Evolutionary conservation across 2,329 filamentous ascomycete genomes (phyloP), one percentile per base, ranked within the genome.

Genomic region (Colletotrichum sp.): DNA sequence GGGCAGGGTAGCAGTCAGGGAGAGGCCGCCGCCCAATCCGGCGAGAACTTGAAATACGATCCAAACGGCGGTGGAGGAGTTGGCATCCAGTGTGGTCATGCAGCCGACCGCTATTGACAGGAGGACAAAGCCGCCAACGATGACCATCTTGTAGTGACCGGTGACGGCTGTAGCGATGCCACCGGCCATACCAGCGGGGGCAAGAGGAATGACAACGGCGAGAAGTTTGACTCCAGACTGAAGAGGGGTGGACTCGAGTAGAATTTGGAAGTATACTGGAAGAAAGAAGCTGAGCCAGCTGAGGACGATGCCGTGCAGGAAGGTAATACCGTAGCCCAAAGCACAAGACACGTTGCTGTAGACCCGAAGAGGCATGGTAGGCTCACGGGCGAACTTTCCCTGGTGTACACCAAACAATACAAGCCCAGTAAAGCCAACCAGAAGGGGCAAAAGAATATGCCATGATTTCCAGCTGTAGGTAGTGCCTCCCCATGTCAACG

Each of bases 1-100:
- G 4, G 85, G 82, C 7, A 84, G 81, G 21, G 85, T 79, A 8
- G 82, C 80, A 13, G 83, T 81, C 60, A 86, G 81, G 3, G 87
- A 76, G 3, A 87, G n/a, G 2, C 71, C 71, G 8, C 30, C 30
- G 44, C 71, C 71, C 18, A 68, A 6, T 12, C 63, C 78, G 2
- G 79, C 79, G 32, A 85, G 55, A 9, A 85, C 72, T 67, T 85
- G 83, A 39, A 85, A 80, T 60, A 82, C 73, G 7, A 85, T 80
- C 83, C n/a, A 57, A 8, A 32, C 2, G 12, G 28, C 66, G 8
- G 32, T n/a, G 5, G 66, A 59, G 6, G 66, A 59, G 10, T 59
- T n/a, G 15, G 26, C 66, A 21, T 68, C 49, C 4, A 68, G 66
- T 2, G 24, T n/a, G 24, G 55, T 59, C 28, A 57, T 59, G 13